Base-by-base conservation (phyloP, 139 green algal genomes). In the Chlamydomonas applanata region DNA sequence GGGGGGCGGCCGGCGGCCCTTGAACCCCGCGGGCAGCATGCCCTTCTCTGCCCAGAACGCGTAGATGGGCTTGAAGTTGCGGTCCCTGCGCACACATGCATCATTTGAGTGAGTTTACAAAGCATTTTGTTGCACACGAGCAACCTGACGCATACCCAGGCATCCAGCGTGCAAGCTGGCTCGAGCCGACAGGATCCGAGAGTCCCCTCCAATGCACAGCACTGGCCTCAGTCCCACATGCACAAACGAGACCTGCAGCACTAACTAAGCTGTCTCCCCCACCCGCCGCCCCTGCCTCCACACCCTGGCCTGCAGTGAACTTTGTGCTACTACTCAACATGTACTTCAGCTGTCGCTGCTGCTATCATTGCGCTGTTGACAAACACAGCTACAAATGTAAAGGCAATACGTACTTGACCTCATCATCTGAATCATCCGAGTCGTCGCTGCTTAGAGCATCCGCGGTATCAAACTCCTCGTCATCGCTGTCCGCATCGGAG, bases 11-110 rank as follows among this genome's bases (percentile, higher is more conserved):
- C 29, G 27, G 16, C 29, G 27, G 27, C 61, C 61, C 45, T 69
- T 22, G 24, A 63, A 29, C n/a, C 54, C 54, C 54, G 40, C 27
- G 25, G 44, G 11, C 49, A 64, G 65, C 65, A 72, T 72, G 7
- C 63, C 63, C 52, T n/a, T 53, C 45, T 71, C 72, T 2, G 61
- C 72, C 61, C 72, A 78, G 45, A 78, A 78, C 22, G 40, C 61
- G 46, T 78, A 78, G 61, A 78, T 79, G 32, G 73, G 73, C 27
- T 79, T 73, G 63, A 78, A 78, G 60, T 4, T 71, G 25, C 61
- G 29, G 61, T 54, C 33, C 72, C 60, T 63, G 68, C 44, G 29
- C n/a, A 40, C 5, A 9, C 7, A 49, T n/a, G n/a, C n/a, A n/a
- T n/a, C n/a, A n/a, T n/a, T n/a, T n/a, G n/a, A n/a, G n/a, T n/a